Conservation (phyloP, 176 grass and related monocot species). For the Calamus simplicifolius region DNA sequence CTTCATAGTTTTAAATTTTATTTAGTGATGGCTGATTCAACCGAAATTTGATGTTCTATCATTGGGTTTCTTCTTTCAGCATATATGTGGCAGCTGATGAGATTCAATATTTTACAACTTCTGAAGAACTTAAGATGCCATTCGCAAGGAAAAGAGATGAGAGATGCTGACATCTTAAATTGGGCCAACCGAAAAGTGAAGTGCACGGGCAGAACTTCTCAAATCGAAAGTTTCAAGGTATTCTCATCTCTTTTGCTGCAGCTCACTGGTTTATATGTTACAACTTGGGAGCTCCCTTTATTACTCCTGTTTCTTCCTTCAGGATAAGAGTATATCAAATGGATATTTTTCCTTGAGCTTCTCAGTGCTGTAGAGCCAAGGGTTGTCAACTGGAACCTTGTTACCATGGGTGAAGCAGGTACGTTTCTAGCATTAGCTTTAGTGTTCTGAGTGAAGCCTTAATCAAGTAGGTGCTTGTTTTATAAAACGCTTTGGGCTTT, state of each 20-base stretch:
- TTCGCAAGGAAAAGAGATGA: conserved; percentile 84
- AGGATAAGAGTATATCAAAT: conserved; percentile 86
- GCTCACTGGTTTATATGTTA: too few species aligned
- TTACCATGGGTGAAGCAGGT: conserved; percentile 87
- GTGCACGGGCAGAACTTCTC: conserved; percentile 71
- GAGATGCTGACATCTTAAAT: conserved; percentile 72
- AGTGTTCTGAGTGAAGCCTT: neutral
- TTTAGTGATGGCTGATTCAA: too few species aligned
- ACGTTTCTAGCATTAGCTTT: neutral
- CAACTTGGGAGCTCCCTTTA: conserved; percentile 1
- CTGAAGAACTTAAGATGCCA: conserved; percentile 89
- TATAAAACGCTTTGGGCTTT: too few species aligned
- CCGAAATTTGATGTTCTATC: too few species aligned
- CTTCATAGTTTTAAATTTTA: neutral
- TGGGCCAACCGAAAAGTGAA: conserved; percentile 95
- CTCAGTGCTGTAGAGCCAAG: conserved; percentile 83
- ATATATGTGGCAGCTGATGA: conserved; percentile 96
- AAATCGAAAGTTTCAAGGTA: conserved; percentile 95
- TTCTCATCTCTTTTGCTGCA: neutral
- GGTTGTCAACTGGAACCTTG: conserved; percentile 87
- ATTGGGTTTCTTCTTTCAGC: conserved; percentile 38
- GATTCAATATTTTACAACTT: conserved; percentile 86
- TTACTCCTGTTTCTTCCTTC: conserved; percentile 22
- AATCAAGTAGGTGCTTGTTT: neutral
- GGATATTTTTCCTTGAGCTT: conserved; percentile 94